These are phyloP conservation scores for Breynia disticha DNA, from an alignment of 441 rosid genomes.

Conservation along the genomic window DNA sequence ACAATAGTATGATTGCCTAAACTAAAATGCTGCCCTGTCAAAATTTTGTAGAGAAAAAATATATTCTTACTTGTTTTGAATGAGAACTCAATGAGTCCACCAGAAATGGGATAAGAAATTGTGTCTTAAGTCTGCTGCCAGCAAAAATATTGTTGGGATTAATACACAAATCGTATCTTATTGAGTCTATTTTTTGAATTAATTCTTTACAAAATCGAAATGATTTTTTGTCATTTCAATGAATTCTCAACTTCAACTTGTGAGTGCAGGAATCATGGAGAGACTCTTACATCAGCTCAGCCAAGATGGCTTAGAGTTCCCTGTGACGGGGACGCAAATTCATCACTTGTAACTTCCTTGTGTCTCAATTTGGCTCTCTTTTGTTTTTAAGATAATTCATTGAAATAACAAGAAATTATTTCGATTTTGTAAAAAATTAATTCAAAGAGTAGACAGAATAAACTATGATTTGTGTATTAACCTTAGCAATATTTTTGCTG, in stretches of 20 bases:
- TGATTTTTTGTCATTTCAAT: no score
- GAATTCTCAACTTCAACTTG: slow-evolving; percentile 1
- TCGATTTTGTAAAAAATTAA: no score
- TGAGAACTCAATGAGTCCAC: slow-evolving; percentile 75
- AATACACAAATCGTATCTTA: no score
- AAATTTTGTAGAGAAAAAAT: neutral
- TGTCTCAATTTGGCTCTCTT: neutral
- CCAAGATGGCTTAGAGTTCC: slow-evolving; percentile 42
- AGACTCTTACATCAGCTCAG: slow-evolving; percentile 48
- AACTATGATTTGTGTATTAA: no score
- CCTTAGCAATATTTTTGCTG: slow-evolving; percentile 9
- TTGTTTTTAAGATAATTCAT: no score
- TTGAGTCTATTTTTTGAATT: no score
- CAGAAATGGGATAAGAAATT: slow-evolving; percentile 59
- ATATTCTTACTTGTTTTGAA: slow-evolving; percentile 40
- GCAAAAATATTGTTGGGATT: slow-evolving; percentile 5
- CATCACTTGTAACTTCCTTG: slow-evolving; percentile 33
- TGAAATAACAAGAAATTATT: no score
- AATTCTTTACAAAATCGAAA: no score
- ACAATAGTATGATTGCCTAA: neutral
- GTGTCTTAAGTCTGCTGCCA: slow-evolving; percentile 49
- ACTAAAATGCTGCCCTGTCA: neutral
- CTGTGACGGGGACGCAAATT: slow-evolving; percentile 19
- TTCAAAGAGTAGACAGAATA: no score
- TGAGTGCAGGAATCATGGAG: slow-evolving; percentile 63